Evolutionary conservation across 2,329 filamentous ascomycete species (phyloP), one percentile per base, ranked within the genome.

Genomic region (Shiraia bambusicola): DNA sequence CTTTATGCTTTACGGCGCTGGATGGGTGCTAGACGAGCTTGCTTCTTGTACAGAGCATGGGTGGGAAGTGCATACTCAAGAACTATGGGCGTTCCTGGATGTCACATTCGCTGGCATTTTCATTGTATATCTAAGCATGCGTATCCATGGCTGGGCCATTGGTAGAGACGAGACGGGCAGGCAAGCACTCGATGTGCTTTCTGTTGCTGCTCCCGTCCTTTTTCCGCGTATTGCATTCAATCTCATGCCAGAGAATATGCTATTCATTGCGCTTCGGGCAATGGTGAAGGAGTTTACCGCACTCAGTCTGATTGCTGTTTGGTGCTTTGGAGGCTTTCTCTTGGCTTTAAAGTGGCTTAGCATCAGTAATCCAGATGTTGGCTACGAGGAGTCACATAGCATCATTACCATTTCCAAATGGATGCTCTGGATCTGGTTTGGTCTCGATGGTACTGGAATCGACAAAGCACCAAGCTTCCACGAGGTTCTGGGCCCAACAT

Each of bases 371-470:
- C 49, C 54, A 7, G 49, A 55, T 2, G 56, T 63, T n/a, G 54
- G 59, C 24, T 60, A 56, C 28, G 57, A 63, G 15, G 50, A 60
- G 15, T 54, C 61, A 1, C 82, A 86, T 38, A 72, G 78, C 37
- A 68, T 83, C 4, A 71, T 86, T 68, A 87, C 84, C 1, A 90
- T 93, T 48, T 82, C 82, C 31, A 90, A 91, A 67, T 94, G 88
- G 88, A 92, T 94, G 87, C 79, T 93, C 2, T 93, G 87, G 79
- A 91, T 94, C 50, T 94, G 88, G 88, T 93, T 94, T 60, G 88
- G 88, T 2, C 79, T 94, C 2, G 88, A 93, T 56, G 88, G 65
- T 26, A 86, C 69, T 28, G 76, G 78, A 2, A 78, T 81, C 26
- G 70, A 77, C 47, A 71, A 76, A 43, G 77, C 77, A 57, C 76